These are phyloP conservation scores for Coccomyxa sp. DNA, from an alignment of 139 green algal genomes.

Conservation along the genomic window DNA sequence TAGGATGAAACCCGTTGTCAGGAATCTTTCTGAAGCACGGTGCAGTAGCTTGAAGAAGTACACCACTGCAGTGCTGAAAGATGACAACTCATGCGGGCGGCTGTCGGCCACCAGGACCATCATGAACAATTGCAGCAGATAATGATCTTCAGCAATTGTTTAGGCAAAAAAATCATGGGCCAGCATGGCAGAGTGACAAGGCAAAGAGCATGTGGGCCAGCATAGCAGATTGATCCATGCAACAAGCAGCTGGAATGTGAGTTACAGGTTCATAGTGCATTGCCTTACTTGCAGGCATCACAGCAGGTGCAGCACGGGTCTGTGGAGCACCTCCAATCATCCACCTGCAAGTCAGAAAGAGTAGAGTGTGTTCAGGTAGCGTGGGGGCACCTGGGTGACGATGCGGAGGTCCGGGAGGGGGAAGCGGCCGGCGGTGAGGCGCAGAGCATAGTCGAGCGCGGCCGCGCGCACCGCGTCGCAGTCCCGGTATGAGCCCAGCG, in stretches of 20 bases:
- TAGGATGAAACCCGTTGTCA: not conserved
- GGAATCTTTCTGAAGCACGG: too few relatives aligned
- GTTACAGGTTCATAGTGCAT: too few relatives aligned
- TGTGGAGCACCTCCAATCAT: constrained; percentile 27
- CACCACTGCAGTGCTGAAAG: too few relatives aligned
- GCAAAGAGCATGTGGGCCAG: too few relatives aligned
- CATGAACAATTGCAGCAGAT: too few relatives aligned
- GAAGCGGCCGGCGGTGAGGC: constrained; percentile 19
- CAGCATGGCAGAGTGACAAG: too few relatives aligned
- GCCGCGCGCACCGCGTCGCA: not conserved
- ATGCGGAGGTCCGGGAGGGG: constrained; percentile 20
- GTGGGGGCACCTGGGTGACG: not conserved
- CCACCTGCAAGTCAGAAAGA: not conserved
- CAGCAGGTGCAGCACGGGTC: not conserved
- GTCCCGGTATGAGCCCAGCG: not conserved
- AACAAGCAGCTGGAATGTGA: not conserved
- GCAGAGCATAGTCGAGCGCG: not conserved
- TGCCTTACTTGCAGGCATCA: too few relatives aligned
- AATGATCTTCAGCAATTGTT: too few relatives aligned
- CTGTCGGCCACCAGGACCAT: too few relatives aligned
- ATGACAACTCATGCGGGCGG: too few relatives aligned
- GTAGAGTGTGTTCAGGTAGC: not conserved
- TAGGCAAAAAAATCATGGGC: too few relatives aligned
- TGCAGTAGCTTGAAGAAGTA: too few relatives aligned
- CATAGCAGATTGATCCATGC: not conserved